Base-by-base conservation (phyloP, 148 eudicot genomes). In the Rhododendron griersonianum region DNA sequence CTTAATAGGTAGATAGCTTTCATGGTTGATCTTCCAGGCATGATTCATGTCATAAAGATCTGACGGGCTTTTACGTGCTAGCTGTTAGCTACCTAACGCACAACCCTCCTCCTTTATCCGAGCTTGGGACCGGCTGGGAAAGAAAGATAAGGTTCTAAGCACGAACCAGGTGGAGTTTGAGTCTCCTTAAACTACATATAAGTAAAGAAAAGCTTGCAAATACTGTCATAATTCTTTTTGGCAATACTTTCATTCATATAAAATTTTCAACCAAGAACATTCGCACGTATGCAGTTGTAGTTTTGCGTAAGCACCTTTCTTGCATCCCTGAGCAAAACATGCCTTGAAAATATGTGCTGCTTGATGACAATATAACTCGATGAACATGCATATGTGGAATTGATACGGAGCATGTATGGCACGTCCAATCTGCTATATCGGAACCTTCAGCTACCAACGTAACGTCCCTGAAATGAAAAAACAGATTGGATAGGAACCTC, bases 301-400 rank as follows among this genome's bases (percentile, higher is more conserved):
- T 69, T 33, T 71, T 37, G 59, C 11, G 48, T 45, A 47, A 7
- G 73, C 88, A 96, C 99, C 99, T 96, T 89, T 96, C 99, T 87
- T 91, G 93, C 99, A 96, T 96, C 84, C 99, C 99, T 44, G 99
- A 96, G 57, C 82, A 91, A 87, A 95, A 92, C 88, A 96, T 51
- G 82, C 96, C 95, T 55, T 88, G 88, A 80, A 96, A 78, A 87
- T 95, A 94, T 8, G 90, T 92, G 82, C 97, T 92, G 80, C 95
- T 89, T 78, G 96, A 90, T 83, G 86, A 89, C 86, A 96, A 78
- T 81, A 96, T 89, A 53, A 92, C 93, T 88, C 90, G 93, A 65
- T 96, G 98, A 85, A 89, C 95, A 91, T 96, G 99, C 65, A 94
- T 74, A 81, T 96, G 99, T 75, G 96, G 97, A 80, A 35, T 47